Evolutionary conservation across 2,329 filamentous ascomycete genomes (phyloP).

Genomic region (Aureobasidium namibiae): DNA sequence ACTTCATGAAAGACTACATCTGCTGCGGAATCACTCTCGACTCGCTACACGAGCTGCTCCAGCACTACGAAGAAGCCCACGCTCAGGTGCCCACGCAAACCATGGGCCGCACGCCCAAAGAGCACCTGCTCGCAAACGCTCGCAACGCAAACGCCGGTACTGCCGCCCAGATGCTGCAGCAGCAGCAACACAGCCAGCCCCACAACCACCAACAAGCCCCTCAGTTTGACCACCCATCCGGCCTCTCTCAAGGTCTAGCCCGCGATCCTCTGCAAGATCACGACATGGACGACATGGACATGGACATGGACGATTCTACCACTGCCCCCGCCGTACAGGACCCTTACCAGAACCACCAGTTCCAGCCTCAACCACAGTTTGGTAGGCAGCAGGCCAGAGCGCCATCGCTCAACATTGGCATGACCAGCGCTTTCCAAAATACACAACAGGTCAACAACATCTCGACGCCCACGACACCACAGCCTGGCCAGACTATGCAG

Average conservation of each 20-base stretch:
- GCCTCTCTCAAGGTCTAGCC: constrained; percentile 13
- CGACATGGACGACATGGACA: constrained; percentile 57
- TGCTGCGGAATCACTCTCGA: constrained; percentile 87
- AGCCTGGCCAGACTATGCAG: constrained; percentile 57
- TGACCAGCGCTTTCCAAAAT: constrained; percentile 57
- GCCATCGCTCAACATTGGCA: constrained; percentile 73
- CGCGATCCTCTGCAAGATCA: constrained; percentile 14
- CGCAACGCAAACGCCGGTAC: constrained; percentile 14
- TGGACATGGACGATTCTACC: constrained; percentile 89
- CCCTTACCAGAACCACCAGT: constrained; percentile 29
- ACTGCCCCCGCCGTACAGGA: constrained; percentile 43
- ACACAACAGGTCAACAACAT: constrained; percentile 68
- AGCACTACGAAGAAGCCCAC: constrained; percentile 95
- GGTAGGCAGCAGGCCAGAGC: constrained; percentile 47
- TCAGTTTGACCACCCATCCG: constrained; percentile 13
- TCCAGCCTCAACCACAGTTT: constrained; percentile 42
- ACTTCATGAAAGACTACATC: constrained; percentile 94
- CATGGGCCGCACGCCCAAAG: constrained; percentile 30
- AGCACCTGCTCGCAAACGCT: constrained; percentile 20
- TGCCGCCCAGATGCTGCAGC: constrained; percentile 15
- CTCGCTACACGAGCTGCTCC: constrained; percentile 86
- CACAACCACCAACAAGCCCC: constrained; percentile 9
- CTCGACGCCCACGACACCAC: constrained; percentile 80
- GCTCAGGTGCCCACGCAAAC: constrained; percentile 48
- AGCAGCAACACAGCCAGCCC: constrained; percentile 11